These are phyloP conservation scores for Hawksworthiomyces lignivorus DNA, from an alignment of 2,329 filamentous ascomycete genomes.

Conservation along the genomic window DNA sequence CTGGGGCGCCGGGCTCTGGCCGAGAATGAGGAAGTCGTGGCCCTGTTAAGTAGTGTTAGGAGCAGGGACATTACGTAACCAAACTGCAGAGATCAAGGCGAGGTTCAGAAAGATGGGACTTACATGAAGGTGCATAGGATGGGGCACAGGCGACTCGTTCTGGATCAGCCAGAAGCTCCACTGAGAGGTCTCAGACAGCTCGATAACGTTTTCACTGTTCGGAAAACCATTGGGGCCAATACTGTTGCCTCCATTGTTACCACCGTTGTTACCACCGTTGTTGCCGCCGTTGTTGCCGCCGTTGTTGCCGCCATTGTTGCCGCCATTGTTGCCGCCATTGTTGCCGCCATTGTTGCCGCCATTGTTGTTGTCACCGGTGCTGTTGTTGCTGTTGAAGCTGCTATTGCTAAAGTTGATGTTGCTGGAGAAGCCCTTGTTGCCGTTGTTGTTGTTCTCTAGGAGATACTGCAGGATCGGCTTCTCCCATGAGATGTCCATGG, in stretches of 20 bases:
- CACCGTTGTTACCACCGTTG: not conserved
- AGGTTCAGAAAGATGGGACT: conserved; percentile 9
- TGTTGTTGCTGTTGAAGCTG: not conserved
- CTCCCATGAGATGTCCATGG: conserved; percentile 28
- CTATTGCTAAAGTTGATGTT: too few species aligned
- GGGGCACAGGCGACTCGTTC: conserved; percentile 19
- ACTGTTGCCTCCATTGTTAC: too few species aligned
- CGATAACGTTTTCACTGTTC: not conserved
- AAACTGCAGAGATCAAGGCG: too few species aligned
- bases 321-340: not conserved
- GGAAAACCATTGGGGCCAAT: too few species aligned
- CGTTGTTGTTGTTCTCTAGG: conserved; percentile 17
- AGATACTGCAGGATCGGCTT: conserved; percentile 28
- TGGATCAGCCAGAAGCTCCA: conserved; percentile 28
- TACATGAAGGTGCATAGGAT: conserved; percentile 20
- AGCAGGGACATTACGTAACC: too few species aligned
- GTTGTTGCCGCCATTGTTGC: too few species aligned
- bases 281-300: not conserved
- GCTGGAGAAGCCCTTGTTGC: not conserved
- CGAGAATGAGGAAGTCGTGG: conserved; percentile 20
- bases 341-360: conserved; percentile 14
- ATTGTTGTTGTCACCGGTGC: not conserved
- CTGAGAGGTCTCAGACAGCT: not conserved
- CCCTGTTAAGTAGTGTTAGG: conserved; percentile 9
- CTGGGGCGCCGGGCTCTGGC: conserved; percentile 30